Evolutionary conservation across 768 basidiomycete species (phyloP).

Genomic region (Terana coerulea): DNA sequence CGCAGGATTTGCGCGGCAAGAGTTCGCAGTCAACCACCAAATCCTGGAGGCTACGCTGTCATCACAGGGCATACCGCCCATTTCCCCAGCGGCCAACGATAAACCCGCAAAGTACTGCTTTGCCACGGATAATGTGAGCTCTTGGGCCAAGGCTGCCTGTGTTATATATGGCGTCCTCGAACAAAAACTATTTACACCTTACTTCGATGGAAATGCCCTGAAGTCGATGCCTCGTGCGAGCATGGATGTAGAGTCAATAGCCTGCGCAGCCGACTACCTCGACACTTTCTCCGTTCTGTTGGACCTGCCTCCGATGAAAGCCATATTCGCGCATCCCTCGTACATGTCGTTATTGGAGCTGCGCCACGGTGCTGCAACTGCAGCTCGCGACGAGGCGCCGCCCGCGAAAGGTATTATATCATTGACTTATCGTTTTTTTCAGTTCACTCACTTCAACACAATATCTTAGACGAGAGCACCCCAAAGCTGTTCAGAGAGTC

Average conservation of each 20-base stretch:
- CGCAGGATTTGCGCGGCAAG: not conserved
- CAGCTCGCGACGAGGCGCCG: not conserved
- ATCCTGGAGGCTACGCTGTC: conserved; percentile 10
- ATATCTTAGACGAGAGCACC: too few species aligned
- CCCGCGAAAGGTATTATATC: not conserved
- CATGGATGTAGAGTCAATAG: conserved; percentile 10
- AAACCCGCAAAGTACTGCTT: not conserved
- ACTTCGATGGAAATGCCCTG: not conserved
- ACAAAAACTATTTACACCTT: conserved; percentile 7
- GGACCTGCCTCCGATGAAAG: conserved; percentile 9
- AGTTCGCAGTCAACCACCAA: conserved; percentile 6
- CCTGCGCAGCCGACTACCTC: conserved; percentile 7
- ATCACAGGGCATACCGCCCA: conserved; percentile 1
- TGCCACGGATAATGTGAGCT: conserved; percentile 3
- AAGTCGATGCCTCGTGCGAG: conserved; percentile 7
- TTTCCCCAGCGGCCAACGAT: not conserved
- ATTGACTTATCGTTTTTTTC: too few species aligned
- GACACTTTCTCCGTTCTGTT: conserved; percentile 9
- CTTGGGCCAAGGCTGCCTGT: conserved; percentile 8
- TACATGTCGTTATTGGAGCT: conserved; percentile 2
- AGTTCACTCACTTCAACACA: too few species aligned
- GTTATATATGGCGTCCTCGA: conserved; percentile 6
- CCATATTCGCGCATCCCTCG: conserved; percentile 3
- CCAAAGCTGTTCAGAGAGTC: conserved; percentile 1
- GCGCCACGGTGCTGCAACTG: not conserved